Base-by-base conservation (phyloP, 495 filamentous ascomycete genomes). In the Xylaria telfairii region DNA sequence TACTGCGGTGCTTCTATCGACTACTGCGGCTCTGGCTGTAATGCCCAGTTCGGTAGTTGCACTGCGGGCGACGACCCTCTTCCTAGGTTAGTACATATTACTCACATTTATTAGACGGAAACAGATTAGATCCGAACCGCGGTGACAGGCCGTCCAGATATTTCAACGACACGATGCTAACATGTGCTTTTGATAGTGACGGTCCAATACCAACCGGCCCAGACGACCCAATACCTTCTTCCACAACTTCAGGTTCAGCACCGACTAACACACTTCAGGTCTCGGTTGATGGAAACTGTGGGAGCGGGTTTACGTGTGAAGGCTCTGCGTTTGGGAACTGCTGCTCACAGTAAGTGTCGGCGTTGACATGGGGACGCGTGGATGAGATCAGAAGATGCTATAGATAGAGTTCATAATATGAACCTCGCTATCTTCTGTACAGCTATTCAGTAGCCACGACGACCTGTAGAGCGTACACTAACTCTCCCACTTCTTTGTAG, bases 21-120 rank as follows among this genome's bases (percentile, higher is more conserved):
- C 30, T 82, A 87, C 73, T 90, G 88, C 72, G 84, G 84, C 30
- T 69, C 68, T 1, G 85, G 82, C 9, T 91, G 88, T 65, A 81
- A 84, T 32, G 71, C 81, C 12, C 77, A 80, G 30, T 84, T 84
- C 64, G 87, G 88, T 6, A 81, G 79, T 61, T 90, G 88, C 68
- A 67, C 79, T 13, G 30, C 61, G 9, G 59, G 74, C 12, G 75
- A 77, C 56, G 49, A 49, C 42, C 66, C 56, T n/a, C 39, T 68
- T 5, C 66, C 66, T 7, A 54, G 53, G 66, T 68, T 19, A 68
- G 66, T 68, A 39, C 30, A 51, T 37, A 51, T 15, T 41, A 41
- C 19, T 19, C 15, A 4, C 30, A 19, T 42, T 10, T 5, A 1
- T n/a, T 15, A 4, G 47, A 2, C 10, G 47, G 46, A 9, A 12